These are phyloP conservation scores for Mortierella sp. DNA, from an alignment of 371 early-diverging fungal genomes.

Conservation along the genomic window DNA sequence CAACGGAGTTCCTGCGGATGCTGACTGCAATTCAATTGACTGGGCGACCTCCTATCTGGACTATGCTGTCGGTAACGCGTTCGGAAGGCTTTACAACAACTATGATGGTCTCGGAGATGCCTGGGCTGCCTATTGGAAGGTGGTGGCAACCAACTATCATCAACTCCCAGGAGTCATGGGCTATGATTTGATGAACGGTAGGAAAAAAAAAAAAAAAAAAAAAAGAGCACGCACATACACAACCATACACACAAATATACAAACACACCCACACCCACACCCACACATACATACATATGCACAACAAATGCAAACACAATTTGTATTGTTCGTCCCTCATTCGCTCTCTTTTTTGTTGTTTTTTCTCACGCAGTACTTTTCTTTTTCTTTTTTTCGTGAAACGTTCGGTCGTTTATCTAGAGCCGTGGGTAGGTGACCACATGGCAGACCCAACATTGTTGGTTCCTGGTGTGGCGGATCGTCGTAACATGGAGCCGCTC, in stretches of 20 bases:
- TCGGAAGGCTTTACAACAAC: conserved; percentile 63
- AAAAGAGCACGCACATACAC: too few relatives aligned
- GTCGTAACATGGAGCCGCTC: conserved; percentile 56
- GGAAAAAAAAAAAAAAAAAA: too few relatives aligned
- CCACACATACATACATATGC: too few relatives aligned
- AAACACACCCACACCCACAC: background rate
- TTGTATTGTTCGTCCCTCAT: background rate
- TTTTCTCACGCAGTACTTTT: too few relatives aligned
- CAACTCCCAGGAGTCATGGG: conserved; percentile 61
- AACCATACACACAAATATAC: too few relatives aligned
- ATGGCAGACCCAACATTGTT: conserved; percentile 55
- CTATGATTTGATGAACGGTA: conserved; percentile 66
- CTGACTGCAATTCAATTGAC: conserved; percentile 56
- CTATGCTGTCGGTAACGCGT: conserved; percentile 59
- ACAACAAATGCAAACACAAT: too few relatives aligned
- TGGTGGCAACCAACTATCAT: conserved; percentile 55
- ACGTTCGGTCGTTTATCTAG: too few relatives aligned
- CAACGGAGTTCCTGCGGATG: conserved; percentile 55
- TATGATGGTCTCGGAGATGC: conserved; percentile 59
- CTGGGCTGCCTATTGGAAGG: conserved; percentile 63
- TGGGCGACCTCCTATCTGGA: conserved; percentile 60
- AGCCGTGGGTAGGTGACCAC: conserved; percentile 63
- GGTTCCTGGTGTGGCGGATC: conserved; percentile 54
- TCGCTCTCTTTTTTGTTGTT: too few relatives aligned
- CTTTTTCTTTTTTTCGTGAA: background rate